phyloP scores from a whole-genome alignment of 2,329 filamentous ascomycete species.

The Pseudogymnoascus sp. region DNA sequence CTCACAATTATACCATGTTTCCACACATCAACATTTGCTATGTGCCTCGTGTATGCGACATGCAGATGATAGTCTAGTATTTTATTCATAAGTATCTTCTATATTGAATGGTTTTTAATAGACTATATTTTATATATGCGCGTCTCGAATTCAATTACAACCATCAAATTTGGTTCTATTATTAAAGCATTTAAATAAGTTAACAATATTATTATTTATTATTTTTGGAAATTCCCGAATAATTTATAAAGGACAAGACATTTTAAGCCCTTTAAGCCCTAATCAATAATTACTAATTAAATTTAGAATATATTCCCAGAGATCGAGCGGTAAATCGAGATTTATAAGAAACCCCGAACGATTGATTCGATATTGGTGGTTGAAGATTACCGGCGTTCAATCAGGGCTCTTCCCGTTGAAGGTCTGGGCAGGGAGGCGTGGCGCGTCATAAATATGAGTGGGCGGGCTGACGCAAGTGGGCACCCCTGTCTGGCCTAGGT shows the following conservation, averaged over 20 bases:
- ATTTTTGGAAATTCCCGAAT: not conserved
- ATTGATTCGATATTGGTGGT: not conserved
- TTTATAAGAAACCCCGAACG: not conserved
- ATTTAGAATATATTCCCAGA: not conserved
- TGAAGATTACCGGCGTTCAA: not conserved
- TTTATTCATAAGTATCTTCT: not conserved
- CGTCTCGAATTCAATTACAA: not conserved
- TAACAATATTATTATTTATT: not conserved
- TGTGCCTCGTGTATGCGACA: not conserved
- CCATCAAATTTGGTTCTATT: not conserved
- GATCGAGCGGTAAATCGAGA: not conserved
- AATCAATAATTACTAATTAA: not conserved
- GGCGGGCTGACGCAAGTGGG: conserved; percentile 3
- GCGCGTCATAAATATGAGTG: conserved; percentile 4
- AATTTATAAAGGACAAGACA: not conserved
- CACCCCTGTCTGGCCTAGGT: not conserved
- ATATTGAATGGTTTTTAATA: not conserved
- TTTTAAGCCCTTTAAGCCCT: not conserved
- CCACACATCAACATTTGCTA: not conserved
- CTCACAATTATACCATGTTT: not conserved
- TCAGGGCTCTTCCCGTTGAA: conserved; percentile 1
- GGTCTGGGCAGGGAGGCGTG: not conserved
- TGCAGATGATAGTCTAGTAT: not conserved
- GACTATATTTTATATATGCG: too few species aligned
- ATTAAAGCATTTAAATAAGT: not conserved